Conservation (phyloP, 148 eudicot genomes). For the Camellia granthamiana region DNA sequence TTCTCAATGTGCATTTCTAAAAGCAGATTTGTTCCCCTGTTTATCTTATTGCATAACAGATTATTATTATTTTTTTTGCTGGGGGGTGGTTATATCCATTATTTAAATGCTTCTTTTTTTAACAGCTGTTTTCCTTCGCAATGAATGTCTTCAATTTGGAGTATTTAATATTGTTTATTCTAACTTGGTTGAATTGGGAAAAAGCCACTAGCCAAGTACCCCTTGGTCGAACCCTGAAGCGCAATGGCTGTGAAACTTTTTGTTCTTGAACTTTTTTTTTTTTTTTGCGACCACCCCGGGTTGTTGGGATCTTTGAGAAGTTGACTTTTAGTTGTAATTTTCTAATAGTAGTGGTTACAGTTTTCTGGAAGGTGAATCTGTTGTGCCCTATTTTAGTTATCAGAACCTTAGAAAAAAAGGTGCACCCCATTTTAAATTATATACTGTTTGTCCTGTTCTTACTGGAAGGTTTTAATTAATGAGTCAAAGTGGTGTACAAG, state of each 20-base stretch:
- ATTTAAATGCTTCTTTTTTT: neutral
- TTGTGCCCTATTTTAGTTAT: neutral
- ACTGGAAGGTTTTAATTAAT: neutral
- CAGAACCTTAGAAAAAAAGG: neutral
- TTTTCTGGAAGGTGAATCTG: neutral
- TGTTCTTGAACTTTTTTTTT: neutral
- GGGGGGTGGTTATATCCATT: neutral
- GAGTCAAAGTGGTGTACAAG: too few species aligned
- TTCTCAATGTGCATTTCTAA: constrained; percentile 4
- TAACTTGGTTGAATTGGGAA: neutral
- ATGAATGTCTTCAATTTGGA: neutral
- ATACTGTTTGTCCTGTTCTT: neutral
- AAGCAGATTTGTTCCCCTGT: constrained; percentile 3
- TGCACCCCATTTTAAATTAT: neutral
- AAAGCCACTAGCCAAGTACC: neutral
- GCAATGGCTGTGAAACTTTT: neutral
- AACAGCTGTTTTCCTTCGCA: neutral
- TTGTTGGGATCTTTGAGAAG: neutral
- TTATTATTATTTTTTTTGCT: too few species aligned
- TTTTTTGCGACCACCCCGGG: neutral
- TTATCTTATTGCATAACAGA: neutral
- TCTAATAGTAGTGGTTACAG: neutral
- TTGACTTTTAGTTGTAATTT: neutral
- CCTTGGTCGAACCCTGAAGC: neutral
- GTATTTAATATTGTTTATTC: neutral